Conservation (phyloP, 2,329 filamentous ascomycete species). For the Scedosporium boydii region DNA sequence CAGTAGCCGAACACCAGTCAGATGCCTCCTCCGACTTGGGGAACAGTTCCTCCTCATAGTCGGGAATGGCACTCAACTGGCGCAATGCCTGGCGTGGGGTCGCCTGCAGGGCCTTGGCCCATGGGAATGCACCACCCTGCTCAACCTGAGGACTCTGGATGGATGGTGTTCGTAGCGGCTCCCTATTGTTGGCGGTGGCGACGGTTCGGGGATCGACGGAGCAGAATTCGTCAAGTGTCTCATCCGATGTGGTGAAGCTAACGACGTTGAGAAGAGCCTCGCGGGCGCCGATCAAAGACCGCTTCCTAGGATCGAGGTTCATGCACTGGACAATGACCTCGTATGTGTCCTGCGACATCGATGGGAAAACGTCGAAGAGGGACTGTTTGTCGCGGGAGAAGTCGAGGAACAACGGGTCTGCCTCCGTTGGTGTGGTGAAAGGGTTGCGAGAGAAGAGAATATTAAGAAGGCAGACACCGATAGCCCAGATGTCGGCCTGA, state of each 20-base stretch:
- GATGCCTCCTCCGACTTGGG: constrained; percentile 62
- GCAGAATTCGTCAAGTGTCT: constrained; percentile 89
- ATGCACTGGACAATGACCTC: constrained; percentile 87
- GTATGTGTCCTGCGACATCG: constrained; percentile 97
- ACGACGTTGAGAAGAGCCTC: constrained; percentile 70
- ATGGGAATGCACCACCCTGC: constrained; percentile 79
- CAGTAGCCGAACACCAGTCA: constrained; percentile 71
- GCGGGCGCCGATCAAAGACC: constrained; percentile 69
- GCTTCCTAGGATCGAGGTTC: constrained; percentile 82
- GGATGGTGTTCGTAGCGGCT: constrained; percentile 90
- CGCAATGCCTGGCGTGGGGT: constrained; percentile 59
- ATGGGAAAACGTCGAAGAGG: constrained; percentile 94
- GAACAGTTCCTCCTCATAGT: constrained; percentile 77
- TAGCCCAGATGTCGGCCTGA: constrained; percentile 92
- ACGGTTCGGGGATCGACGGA: constrained; percentile 67
- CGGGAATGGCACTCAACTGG: constrained; percentile 79
- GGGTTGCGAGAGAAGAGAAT: constrained; percentile 95
- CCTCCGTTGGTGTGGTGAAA: constrained; percentile 80
- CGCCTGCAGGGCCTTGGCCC: constrained; percentile 81
- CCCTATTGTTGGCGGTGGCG: constrained; percentile 71
- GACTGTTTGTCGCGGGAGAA: constrained; percentile 90
- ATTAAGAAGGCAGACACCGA: constrained; percentile 94
- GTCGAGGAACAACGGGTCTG: constrained; percentile 88
- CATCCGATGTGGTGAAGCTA: constrained; percentile 89
- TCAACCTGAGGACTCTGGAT: constrained; percentile 80